Evolutionary conservation across 1,139 yeast genomes (phyloP).

Genomic region (Diutina sp.): DNA sequence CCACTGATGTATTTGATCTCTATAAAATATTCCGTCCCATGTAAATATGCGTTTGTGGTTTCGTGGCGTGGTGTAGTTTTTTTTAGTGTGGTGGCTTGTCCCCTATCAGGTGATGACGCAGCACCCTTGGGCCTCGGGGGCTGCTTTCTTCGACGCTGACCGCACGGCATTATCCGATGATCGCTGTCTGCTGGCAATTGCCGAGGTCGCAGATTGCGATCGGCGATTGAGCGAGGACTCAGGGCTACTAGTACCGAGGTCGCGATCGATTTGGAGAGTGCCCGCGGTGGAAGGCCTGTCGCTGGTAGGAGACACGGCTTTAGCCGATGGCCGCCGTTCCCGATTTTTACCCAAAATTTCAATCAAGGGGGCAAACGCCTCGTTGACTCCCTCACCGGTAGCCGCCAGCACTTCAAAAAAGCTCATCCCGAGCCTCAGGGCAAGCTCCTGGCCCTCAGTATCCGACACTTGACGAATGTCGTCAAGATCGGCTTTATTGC

Average conservation of each 20-base stretch:
- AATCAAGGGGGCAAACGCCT: constrained; percentile 14
- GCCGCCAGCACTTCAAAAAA: background rate
- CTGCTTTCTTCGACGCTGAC: background rate
- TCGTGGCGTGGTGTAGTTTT: background rate
- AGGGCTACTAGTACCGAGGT: background rate
- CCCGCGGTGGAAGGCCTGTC: background rate
- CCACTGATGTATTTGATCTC: background rate
- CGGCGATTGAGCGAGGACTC: background rate
- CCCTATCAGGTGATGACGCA: background rate
- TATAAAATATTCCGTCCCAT: background rate
- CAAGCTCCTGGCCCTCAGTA: background rate
- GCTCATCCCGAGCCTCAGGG: background rate
- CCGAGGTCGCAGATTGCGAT: background rate
- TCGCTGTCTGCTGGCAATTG: too few species aligned
- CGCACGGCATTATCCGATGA: background rate
- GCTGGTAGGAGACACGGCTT: background rate
- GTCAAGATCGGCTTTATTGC: background rate
- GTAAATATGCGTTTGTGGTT: background rate
- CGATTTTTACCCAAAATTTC: background rate
- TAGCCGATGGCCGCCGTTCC: background rate
- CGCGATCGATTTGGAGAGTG: background rate
- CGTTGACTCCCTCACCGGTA: constrained; percentile 10
- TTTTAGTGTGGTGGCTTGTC: background rate
- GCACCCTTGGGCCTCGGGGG: background rate
- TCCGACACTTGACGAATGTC: background rate